Evolutionary conservation across 371 early-diverging fungal species (phyloP), one percentile per base, ranked within the genome.

Genomic region (Saksenaea vasiformis): DNA sequence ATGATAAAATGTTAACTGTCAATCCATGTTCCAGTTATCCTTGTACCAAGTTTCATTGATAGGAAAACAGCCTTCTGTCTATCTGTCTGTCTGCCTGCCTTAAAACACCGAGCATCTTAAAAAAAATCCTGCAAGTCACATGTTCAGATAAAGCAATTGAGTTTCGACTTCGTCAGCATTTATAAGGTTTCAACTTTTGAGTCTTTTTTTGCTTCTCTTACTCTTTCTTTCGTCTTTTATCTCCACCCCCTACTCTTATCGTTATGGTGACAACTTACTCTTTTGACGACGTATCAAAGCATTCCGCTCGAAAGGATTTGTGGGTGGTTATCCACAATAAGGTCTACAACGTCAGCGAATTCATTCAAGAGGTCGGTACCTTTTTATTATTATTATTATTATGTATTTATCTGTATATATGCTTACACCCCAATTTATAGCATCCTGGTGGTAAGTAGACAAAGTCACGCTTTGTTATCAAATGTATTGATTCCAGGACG

Each of bases 331-430:
- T 95, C 67, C 86, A 89, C 66, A 91, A 91, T 64, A 90, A 91
- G 66, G 95, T 93, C 51, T 95, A 94, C 79, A 88, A 95, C 77
- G 74, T 91, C 57, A 89, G 94, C 38, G 76, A 86, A 36, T 95
- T 93, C 70, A 72, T 92, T 35, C 83, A 86, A 62, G 89, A 91
- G 71, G 87, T 89, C 76, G 70, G 64, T 28, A 10, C n/a, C 5
- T 39, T 19, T 43, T 7, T 34, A n/a, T 22, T 22, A 22, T 26
- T 8, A 15, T 34, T 64, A 41, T 51, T 17, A 44, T 36, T 1
- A 14, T 56, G 43, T 53, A 53, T 28, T 28, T n/a, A 34, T n/a
- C 1, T 39, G 11, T 24, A 27, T 39, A 44, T 24, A 26, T 38
- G 4, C n/a, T n/a, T n/a, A n/a, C n/a, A n/a, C n/a, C n/a, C n/a